These are phyloP conservation scores for Aspergillus niger DNA, from an alignment of 2,329 filamentous ascomycete genomes.

Conservation along the genomic window DNA sequence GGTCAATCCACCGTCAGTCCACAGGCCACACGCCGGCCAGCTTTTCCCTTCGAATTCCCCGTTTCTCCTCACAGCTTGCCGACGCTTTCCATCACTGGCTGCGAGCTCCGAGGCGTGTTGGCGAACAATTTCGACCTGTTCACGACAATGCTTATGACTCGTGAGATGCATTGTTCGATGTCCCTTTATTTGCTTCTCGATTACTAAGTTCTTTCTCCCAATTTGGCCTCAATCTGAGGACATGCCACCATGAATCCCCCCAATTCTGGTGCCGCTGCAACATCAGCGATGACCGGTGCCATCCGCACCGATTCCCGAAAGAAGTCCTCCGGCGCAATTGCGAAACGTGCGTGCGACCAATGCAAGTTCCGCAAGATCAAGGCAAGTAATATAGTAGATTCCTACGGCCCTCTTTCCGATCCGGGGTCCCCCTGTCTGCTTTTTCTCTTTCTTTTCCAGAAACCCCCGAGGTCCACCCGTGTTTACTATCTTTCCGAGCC, in stretches of 20 bases:
- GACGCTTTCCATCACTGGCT: neutral
- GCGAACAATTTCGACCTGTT: neutral
- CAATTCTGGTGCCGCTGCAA: constrained; percentile 21
- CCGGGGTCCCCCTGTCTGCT: neutral
- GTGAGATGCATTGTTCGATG: neutral
- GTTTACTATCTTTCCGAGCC: neutral
- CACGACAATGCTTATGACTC: neutral
- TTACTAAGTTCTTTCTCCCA: neutral
- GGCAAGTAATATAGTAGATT: constrained; percentile 23
- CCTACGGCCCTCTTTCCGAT: neutral
- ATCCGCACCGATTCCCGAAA: constrained; percentile 29
- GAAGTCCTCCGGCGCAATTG: constrained; percentile 26
- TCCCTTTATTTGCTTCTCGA: neutral
- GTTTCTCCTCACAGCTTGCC: constrained; percentile 5
- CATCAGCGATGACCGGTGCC: constrained; percentile 22
- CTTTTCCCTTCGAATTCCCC: constrained; percentile 5
- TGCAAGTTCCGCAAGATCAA: constrained; percentile 45
- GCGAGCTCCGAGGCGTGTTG: neutral
- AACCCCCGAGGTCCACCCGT: neutral
- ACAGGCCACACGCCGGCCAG: neutral
- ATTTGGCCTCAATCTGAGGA: constrained; percentile 8
- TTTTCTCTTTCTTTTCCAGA: neutral
- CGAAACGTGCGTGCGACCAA: constrained; percentile 45
- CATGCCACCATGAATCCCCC: constrained; percentile 30
- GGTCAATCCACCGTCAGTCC: too few species aligned